Evolutionary conservation across 306 rosid genomes (phyloP).

Genomic region (Luffa acutangula): DNA sequence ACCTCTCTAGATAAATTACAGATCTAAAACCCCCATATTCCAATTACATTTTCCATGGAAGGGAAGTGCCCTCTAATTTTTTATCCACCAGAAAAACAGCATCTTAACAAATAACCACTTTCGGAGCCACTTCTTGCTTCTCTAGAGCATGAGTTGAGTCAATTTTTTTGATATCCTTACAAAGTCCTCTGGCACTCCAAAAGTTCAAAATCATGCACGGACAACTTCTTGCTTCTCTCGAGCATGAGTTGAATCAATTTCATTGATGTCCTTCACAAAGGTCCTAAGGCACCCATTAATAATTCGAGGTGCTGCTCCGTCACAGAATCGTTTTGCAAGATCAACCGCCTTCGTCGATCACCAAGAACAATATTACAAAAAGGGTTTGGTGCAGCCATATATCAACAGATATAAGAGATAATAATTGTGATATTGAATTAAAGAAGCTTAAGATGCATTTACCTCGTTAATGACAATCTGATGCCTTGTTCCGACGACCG

Average conservation of each 20-base stretch:
- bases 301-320: slow-evolving; percentile 85
- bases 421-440: not conserved
- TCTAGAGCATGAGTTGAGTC: slow-evolving; percentile 5
- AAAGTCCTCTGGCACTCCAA: not conserved
- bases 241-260: slow-evolving; percentile 9
- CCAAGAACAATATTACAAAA: not conserved
- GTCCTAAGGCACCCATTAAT: slow-evolving; percentile 89
- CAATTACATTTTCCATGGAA: not conserved
- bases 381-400: not conserved
- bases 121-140: not conserved
- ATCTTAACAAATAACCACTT: not conserved
- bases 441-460: not conserved
- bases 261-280: slow-evolving; percentile 38
- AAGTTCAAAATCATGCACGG: not conserved
- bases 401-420: not conserved
- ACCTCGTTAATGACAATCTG: slow-evolving; percentile 90
- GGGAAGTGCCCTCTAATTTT: not conserved
- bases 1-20: not conserved
- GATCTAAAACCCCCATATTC: not conserved
- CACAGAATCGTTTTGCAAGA: slow-evolving; percentile 91
- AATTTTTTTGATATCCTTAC: slow-evolving; percentile 22
- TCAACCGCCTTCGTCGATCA: slow-evolving; percentile 59
- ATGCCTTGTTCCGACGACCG: slow-evolving; percentile 57
- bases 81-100: not conserved
- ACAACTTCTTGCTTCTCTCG: not conserved